These are phyloP conservation scores for Synchytrium microbalum DNA, from an alignment of 371 early-diverging fungal species.

Conservation along the genomic window DNA sequence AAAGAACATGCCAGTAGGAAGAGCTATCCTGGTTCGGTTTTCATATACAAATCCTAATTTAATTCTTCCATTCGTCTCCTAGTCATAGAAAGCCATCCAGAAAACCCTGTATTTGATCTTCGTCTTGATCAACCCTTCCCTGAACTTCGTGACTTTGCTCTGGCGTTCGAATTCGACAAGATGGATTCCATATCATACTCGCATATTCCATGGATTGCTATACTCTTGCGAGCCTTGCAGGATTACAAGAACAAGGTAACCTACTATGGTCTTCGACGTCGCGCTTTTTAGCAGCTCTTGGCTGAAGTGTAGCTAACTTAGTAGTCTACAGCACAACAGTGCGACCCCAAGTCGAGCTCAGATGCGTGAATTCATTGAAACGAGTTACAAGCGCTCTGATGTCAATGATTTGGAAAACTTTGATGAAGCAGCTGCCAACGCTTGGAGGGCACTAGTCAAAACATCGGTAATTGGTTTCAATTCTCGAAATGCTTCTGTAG, in stretches of 20 bases:
- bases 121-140: conserved; percentile 76
- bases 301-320: not conserved
- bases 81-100: conserved; percentile 89
- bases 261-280: not conserved
- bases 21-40: not conserved
- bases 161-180: conserved; percentile 53
- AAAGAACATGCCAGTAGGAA: conserved; percentile 65
- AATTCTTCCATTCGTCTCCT: conserved; percentile 9
- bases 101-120: conserved; percentile 57
- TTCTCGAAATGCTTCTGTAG: conserved; percentile 1
- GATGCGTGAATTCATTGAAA: conserved; percentile 51
- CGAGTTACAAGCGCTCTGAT: conserved; percentile 46
- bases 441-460: conserved; percentile 27
- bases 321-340: conserved; percentile 22
- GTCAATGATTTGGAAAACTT: conserved; percentile 76
- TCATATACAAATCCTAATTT: not conserved
- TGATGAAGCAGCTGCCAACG: conserved; percentile 67
- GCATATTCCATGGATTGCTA: conserved; percentile 75
- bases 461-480: conserved; percentile 18
- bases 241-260: conserved; percentile 50
- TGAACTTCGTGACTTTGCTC: conserved; percentile 51
- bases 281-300: not conserved
- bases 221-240: conserved; percentile 65
- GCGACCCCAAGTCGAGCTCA: conserved; percentile 35
- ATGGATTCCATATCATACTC: conserved; percentile 52